These are phyloP conservation scores for Phaeoacremonium minimum DNA, from an alignment of 2,329 filamentous ascomycete species.

Conservation along the genomic window DNA sequence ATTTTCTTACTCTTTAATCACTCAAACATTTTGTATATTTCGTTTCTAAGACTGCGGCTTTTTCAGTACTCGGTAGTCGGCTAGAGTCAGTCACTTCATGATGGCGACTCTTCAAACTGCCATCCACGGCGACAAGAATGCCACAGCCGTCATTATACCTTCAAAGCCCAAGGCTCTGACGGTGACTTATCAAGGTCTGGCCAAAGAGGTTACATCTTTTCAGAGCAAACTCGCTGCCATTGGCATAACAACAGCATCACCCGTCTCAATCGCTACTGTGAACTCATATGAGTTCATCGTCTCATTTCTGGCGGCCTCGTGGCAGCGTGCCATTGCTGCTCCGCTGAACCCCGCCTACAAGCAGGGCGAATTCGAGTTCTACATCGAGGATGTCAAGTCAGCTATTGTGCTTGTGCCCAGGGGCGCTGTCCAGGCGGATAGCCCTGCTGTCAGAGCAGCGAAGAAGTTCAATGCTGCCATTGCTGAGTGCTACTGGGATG, in stretches of 20 bases:
- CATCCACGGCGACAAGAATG: conserved; percentile 38
- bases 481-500: conserved; percentile 81
- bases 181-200: conserved; percentile 67
- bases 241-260: conserved; percentile 63
- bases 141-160: conserved; percentile 69
- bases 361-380: conserved; percentile 87
- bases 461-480: conserved; percentile 78
- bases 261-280: conserved; percentile 77
- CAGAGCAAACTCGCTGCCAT: conserved; percentile 74
- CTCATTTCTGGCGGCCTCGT: conserved; percentile 79
- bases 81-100: too few species aligned
- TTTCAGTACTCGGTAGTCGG: too few species aligned
- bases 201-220: conserved; percentile 63
- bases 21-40: too few species aligned
- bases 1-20: too few species aligned
- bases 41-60: too few species aligned
- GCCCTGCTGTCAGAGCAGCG: conserved; percentile 71
- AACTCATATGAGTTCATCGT: conserved; percentile 89
- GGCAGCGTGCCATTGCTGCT: conserved; percentile 78
- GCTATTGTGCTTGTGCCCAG: conserved; percentile 72
- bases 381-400: conserved; percentile 82
- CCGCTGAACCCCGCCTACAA: conserved; percentile 88
- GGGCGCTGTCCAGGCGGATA: conserved; percentile 62
- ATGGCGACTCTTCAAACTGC: conserved; percentile 41
- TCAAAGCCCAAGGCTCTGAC: conserved; percentile 56